Percentiles rank a stretch among this genome's conserved stretches.
Evolutionary conservation across 2,329 filamentous ascomycete genomes (phyloP).

Genomic region (Alternaria longipes): DNA sequence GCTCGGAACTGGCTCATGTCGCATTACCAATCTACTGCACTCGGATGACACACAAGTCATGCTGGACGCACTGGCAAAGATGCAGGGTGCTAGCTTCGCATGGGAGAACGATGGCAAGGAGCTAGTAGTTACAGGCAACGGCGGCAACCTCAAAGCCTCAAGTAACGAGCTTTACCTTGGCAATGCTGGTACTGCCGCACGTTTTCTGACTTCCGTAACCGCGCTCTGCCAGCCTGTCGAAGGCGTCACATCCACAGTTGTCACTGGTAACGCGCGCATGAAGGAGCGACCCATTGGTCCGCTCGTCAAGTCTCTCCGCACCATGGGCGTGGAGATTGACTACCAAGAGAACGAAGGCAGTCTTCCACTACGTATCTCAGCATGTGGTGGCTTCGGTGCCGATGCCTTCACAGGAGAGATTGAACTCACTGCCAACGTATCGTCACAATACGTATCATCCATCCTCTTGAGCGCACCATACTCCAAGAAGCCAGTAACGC

Average conservation of each 20-base stretch:
- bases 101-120: constrained; percentile 97
- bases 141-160: constrained; percentile 82
- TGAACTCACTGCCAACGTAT: constrained; percentile 91
- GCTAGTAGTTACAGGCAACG: constrained; percentile 87
- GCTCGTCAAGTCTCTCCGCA: constrained; percentile 85
- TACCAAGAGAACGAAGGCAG: constrained; percentile 87
- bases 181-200: constrained; percentile 94
- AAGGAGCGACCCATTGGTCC: constrained; percentile 93
- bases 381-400: constrained; percentile 66
- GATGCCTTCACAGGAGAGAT: constrained; percentile 79
- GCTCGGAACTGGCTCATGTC: constrained; percentile 83
- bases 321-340: constrained; percentile 86
- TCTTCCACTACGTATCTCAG: constrained; percentile 82
- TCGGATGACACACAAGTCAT: constrained; percentile 98
- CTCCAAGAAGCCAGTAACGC: constrained; percentile 89
- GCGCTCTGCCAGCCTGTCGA: constrained; percentile 77
- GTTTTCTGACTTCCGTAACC: constrained; percentile 92
- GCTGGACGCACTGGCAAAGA: constrained; percentile 86
- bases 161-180: constrained; percentile 85
- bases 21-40: constrained; percentile 90
- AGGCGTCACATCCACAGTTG: constrained; percentile 72
- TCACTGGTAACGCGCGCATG: constrained; percentile 96
- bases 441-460: constrained; percentile 98
- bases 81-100: constrained; percentile 86
- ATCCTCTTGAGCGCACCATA: constrained; percentile 97